Evolutionary conservation across 2,329 filamentous ascomycete species (phyloP), one percentile per base, ranked within the genome.

Genomic region (Xylariaceae sp.): DNA sequence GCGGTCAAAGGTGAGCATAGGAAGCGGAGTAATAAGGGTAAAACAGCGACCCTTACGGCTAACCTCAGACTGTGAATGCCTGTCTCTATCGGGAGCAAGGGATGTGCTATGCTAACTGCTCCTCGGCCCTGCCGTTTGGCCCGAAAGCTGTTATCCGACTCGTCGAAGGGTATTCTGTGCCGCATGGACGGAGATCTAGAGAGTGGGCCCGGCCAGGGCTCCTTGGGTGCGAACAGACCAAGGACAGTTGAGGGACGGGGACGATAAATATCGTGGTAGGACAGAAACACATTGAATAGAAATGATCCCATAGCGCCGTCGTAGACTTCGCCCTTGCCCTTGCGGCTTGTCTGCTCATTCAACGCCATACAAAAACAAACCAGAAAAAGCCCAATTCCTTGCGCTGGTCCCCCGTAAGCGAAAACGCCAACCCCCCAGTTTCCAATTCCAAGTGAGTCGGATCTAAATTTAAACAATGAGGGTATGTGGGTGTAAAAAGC

Each of bases 281-380:
- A 37, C 4, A 18, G 35, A 18, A 10, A 21, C 8, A 18, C 11
- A 18, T 15, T 6, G 21, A 27, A 39, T 13, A 23, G 27, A 48
- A 48, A 50, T 30, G 33, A 37, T 13, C 16, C 49, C 45, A 11
- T 57, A 53, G 49, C 56, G 45, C 56, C 53, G 33, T 52, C 50
- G 46, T 46, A n/a, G 42, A n/a, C 47, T 35, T 40, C 20, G 16
- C 29, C 44, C 41, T 45, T 33, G 29, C 26, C 44, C 35, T 40
- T 29, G 32, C 30, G 33, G 29, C 24, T 21, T n/a, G 10, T 35
- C 41, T 40, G 24, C 47, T 45, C 52, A 43, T 58, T 40, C 35
- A 50, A 54, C 53, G 39, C 53, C 57, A 26, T 55, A 27, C 29
- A 6, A 40, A 16, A 50, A 26, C 29, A 30, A 43, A 51, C n/a